A percentile compares a stretch with the other conserved stretches of the same genome.
Evolutionary conservation across 208 protist genomes (phyloP).

Genomic region (Trypanosomatidae sp.): DNA sequence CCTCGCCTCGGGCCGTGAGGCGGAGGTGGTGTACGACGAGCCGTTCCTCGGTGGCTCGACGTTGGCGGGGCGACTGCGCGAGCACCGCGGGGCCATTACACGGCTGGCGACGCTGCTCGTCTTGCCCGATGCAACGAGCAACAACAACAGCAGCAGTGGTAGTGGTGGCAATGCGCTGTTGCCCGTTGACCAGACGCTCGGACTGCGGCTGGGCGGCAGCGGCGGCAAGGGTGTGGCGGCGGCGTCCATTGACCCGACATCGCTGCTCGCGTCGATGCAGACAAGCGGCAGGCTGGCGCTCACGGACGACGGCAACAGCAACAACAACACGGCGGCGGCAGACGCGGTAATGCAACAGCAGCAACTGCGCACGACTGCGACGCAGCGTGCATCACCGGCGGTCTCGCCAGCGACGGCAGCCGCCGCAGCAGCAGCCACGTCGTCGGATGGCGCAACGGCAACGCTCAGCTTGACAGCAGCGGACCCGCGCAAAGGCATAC

Average conservation of each 20-base stretch:
- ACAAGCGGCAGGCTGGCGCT: too few relatives aligned
- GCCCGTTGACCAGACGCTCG: neutral
- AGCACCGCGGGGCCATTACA: constrained; percentile 52
- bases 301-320: too few relatives aligned
- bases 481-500: constrained; percentile 16
- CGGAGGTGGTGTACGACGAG: constrained; percentile 82
- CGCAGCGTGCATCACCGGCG: too few relatives aligned
- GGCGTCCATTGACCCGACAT: neutral
- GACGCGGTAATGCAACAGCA: too few relatives aligned
- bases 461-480: constrained; percentile 14
- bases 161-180: neutral
- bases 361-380: too few relatives aligned
- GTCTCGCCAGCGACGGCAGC: too few relatives aligned
- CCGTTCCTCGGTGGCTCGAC: constrained; percentile 60
- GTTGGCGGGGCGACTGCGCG: constrained; percentile 60
- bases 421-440: too few relatives aligned
- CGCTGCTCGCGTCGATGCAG: constrained; percentile 4
- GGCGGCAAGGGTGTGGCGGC: constrained; percentile 5
- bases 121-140: constrained; percentile 10
- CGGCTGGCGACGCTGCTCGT: constrained; percentile 65
- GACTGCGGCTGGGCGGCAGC: constrained; percentile 9
- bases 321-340: too few relatives aligned
- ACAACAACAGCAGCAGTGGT: constrained; percentile 7
- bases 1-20: constrained; percentile 47
- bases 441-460: too few relatives aligned